Conservation (phyloP, 371 early-diverging fungal genomes). For the Saksenaea oblongispora region DNA sequence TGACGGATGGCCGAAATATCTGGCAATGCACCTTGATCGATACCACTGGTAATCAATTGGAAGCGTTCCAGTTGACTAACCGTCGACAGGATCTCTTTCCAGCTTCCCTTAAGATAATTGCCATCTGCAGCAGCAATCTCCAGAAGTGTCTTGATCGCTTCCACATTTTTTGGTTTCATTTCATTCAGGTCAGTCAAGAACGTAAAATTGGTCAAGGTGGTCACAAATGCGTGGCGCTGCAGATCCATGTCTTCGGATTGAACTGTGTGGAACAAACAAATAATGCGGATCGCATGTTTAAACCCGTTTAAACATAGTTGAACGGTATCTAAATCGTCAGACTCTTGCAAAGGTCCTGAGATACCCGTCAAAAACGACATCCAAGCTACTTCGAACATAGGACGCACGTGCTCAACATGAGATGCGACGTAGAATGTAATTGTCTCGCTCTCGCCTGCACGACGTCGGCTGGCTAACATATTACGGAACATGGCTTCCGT, state of each 20-base stretch:
- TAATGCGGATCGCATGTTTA: constrained; percentile 77
- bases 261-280: constrained; percentile 74
- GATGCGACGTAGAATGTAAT: constrained; percentile 69
- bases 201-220: constrained; percentile 87
- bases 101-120: constrained; percentile 79
- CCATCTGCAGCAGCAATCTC: constrained; percentile 86
- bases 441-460: constrained; percentile 45
- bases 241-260: constrained; percentile 76
- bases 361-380: constrained; percentile 86
- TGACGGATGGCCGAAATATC: constrained; percentile 30
- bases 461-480: constrained; percentile 47
- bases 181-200: constrained; percentile 79
- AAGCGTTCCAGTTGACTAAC: constrained; percentile 85
- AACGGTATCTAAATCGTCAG: constrained; percentile 72
- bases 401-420: constrained; percentile 86
- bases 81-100: constrained; percentile 89
- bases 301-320: constrained; percentile 78
- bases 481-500: constrained; percentile 58
- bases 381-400: constrained; percentile 94
- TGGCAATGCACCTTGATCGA: constrained; percentile 39
- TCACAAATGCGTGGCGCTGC: constrained; percentile 88
- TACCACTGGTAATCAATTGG: constrained; percentile 61
- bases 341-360: constrained; percentile 84
- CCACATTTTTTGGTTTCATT: constrained; percentile 85
- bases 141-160: constrained; percentile 82